phyloP scores from a whole-genome alignment of 495 filamentous ascomycete genomes.

The Daldinia bambusicola region DNA sequence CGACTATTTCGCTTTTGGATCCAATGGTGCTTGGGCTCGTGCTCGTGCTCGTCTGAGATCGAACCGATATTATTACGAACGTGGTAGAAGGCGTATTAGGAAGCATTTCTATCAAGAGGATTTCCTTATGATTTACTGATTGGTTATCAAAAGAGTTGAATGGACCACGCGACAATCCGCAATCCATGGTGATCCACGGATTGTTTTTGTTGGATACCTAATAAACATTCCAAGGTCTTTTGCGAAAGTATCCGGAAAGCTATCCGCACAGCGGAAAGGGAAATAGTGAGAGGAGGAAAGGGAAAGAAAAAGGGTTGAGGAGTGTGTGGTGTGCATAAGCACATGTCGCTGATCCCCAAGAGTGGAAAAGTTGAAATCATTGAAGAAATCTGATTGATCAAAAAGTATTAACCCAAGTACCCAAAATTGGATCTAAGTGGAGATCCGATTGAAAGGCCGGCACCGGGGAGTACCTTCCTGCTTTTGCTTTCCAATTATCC shows the following conservation, averaged over 20 bases:
- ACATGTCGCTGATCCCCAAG: constrained; percentile 14
- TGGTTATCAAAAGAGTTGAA: constrained; percentile 12
- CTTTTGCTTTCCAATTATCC: neutral
- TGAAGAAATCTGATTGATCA: constrained; percentile 34
- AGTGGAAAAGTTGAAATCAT: constrained; percentile 5
- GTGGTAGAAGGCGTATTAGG: constrained; percentile 15
- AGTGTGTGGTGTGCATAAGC: constrained; percentile 17
- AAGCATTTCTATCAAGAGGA: neutral
- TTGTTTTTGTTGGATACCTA: neutral
- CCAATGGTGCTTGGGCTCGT: neutral
- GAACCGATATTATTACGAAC: constrained; percentile 19
- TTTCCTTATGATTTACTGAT: constrained; percentile 5
- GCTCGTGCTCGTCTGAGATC: constrained; percentile 22
- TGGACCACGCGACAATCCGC: neutral
- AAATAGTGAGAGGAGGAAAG: constrained; percentile 1
- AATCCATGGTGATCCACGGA: neutral
- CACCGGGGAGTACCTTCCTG: constrained; percentile 20
- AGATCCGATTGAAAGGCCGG: constrained; percentile 6
- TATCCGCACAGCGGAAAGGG: neutral
- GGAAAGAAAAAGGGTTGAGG: constrained; percentile 9
- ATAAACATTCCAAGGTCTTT: neutral
- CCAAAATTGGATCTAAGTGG: constrained; percentile 21
- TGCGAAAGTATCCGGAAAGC: neutral
- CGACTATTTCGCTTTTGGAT: neutral
- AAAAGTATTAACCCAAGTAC: constrained; percentile 20